Evolutionary conservation across 208 protist genomes (phyloP), one percentile per base, ranked within the genome.

Genomic region (Leishmania major): DNA sequence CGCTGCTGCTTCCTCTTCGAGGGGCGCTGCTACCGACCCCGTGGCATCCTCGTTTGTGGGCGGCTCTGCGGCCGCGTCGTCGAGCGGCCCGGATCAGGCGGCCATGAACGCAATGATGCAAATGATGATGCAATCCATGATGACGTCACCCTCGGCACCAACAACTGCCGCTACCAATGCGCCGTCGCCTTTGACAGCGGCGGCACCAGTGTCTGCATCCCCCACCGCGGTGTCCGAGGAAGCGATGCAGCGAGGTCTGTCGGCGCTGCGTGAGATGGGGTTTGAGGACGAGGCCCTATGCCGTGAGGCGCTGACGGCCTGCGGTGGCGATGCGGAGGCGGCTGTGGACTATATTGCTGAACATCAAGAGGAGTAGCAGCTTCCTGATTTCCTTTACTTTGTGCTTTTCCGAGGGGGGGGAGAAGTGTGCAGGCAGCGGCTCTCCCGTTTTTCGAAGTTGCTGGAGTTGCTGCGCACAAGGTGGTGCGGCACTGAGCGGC

Each of bases 281-380:
- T 97, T 97, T 80, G 89, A 95, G 43, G 88, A 96, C 78, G 91
- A 93, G 55, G 74, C 66, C 15, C 47, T 93, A n/a, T 95, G 90
- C 77, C 59, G 92, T 40, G 81, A 88, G 64, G 91, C 91, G 0
- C 78, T 97, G 45, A 51, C 78, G 19, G 89, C 84, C 10, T 79
- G 83, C 0, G 82, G 87, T 77, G 94, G 94, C 3, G 93, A 97
- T 81, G 90, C 95, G 0, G 94, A 95, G 67, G 85, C 57, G 0
- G 94, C 93, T 2, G 91, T 96, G n/a, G 83, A 83, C n/a, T 93
- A 92, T 55, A 90, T 97, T 66, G 92, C 89, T 0, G 84, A 95
- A 19, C 84, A 86, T 47, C 49, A 79, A 22, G 60, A 1, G 4
- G 53, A 51, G n/a, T 78, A 78, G 73, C 7, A 25, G 17, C 37